Base-by-base conservation (phyloP, 2,329 filamentous ascomycete genomes). In the Apiospora rasikravindrae region DNA sequence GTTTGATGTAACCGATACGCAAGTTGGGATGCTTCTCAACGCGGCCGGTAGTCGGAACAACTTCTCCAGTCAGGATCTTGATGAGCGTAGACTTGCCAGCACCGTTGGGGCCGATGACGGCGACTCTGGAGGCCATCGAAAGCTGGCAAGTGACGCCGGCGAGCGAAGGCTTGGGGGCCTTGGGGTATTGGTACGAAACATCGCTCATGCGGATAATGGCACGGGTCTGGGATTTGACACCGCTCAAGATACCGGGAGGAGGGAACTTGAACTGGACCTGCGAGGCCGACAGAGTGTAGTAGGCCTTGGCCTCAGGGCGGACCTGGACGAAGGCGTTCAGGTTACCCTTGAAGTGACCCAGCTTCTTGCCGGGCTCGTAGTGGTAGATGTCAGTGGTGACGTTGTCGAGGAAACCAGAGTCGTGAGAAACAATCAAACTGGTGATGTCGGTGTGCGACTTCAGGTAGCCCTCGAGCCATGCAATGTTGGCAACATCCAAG, bases 371-470 rank as follows among this genome's bases (percentile, higher is more conserved):
- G 37, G 90, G 90, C 84, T 99, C 96, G 84, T 99, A 99, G 86
- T 99, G 96, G 86, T 98, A 98, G 80, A 99, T 98, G 81, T 99
- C 96, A 8, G 96, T 99, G 80, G 96, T 98, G 76, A 99, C 95
- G 76, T 96, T 95, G 81, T 99, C 96, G 72, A 99, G 86, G 89
- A 99, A 99, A 29, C 93, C 92, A 3, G 96, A 98, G 89, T 99
- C 96, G 93, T 99, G 96, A 81, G 94, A 97, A 77, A 99, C 96
- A 80, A 99, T 98, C 86, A 99, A 87, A 80, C 94, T 97, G 73
- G 96, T 99, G 80, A 98, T 98, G 69, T 98, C 94, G 7, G 94
- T 93, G 85, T 99, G 95, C n/a, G 89, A 89, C 88, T 97, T 97
- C 78, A 99, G 90, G 83, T 99, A 99, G 77, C 95, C 92, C 83